Conservation (phyloP, 2,329 filamentous ascomycete species). For the Mycocentrospora acerina region DNA sequence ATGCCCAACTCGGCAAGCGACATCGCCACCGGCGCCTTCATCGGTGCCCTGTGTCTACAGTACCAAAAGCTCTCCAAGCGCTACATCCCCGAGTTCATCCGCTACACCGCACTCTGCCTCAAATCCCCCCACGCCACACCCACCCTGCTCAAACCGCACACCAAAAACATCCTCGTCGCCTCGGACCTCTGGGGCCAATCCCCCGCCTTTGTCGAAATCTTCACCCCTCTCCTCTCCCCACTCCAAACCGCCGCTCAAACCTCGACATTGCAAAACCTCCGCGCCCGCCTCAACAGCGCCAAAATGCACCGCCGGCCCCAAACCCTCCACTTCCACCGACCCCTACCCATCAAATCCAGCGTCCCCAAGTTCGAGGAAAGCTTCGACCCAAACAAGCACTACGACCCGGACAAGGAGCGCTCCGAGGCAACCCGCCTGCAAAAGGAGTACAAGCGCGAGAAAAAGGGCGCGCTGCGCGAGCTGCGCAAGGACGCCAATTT, state of each 20-base stretch:
- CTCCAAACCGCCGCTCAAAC: conserved; percentile 34
- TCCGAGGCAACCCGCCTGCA: conserved; percentile 81
- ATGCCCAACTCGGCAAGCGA: conserved; percentile 66
- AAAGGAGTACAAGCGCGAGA: conserved; percentile 90
- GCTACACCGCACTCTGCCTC: conserved; percentile 76
- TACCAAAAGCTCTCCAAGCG: conserved; percentile 83
- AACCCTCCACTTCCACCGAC: conserved; percentile 83
- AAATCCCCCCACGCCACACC: conserved; percentile 41
- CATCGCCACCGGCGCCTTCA: conserved; percentile 71
- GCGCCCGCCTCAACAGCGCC: conserved; percentile 62
- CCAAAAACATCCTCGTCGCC: conserved; percentile 66
- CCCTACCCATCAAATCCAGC: conserved; percentile 81
- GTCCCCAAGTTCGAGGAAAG: conserved; percentile 95
- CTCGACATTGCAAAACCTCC: conserved; percentile 63
- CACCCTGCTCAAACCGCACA: conserved; percentile 59
- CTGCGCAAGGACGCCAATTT: conserved; percentile 94
- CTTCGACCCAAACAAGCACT: conserved; percentile 94
- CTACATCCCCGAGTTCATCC: conserved; percentile 85
- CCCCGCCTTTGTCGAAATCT: conserved; percentile 75
- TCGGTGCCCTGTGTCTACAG: conserved; percentile 76
- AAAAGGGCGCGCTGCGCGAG: conserved; percentile 92
- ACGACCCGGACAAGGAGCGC: conserved; percentile 91
- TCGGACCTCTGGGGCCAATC: conserved; percentile 74
- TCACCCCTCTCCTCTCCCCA: conserved; percentile 58
- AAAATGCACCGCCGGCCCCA: conserved; percentile 72